These are phyloP conservation scores for Pugionium dolabratum DNA, from an alignment of 345 rosid species.

Conservation along the genomic window DNA sequence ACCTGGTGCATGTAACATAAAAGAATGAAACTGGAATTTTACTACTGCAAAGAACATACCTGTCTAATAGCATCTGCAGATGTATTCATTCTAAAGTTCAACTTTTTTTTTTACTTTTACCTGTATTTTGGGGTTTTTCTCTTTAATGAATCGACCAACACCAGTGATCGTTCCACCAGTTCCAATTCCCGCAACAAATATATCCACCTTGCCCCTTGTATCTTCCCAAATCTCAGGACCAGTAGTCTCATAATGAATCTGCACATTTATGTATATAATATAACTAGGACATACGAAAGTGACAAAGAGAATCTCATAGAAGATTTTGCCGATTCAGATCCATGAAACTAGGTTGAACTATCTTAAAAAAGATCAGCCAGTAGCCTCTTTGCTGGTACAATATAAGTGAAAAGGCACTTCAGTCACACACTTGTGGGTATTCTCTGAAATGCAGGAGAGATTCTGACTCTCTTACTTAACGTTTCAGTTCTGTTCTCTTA, in stretches of 20 bases:
- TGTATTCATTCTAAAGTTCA: background rate
- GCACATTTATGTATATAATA: conserved; percentile 30
- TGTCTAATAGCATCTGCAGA: conserved; percentile 18
- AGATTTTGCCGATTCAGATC: background rate
- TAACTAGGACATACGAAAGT: conserved; percentile 10
- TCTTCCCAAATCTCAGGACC: conserved; percentile 93
- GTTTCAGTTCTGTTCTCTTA: background rate
- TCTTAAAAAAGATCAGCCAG: background rate
- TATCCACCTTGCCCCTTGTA: conserved; percentile 79
- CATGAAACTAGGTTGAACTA: background rate
- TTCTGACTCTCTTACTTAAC: background rate
- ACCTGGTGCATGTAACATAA: conserved; percentile 50
- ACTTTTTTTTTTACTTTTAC: conserved; percentile 19
- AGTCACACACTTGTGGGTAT: background rate
- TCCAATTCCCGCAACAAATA: conserved; percentile 76
- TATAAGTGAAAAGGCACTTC: background rate
- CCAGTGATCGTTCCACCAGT: conserved; percentile 92
- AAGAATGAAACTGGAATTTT: background rate
- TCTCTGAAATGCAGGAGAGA: background rate
- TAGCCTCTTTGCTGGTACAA: background rate
- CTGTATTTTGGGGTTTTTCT: conserved; percentile 45
- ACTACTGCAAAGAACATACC: background rate
- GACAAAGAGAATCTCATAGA: background rate
- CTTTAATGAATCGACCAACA: conserved; percentile 72
- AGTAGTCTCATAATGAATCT: conserved; percentile 84